Percentiles rank a stretch among this genome's conserved stretches.
Conservation (phyloP, 2,329 filamentous ascomycete species). For the Pseudogymnoascus sp. region DNA sequence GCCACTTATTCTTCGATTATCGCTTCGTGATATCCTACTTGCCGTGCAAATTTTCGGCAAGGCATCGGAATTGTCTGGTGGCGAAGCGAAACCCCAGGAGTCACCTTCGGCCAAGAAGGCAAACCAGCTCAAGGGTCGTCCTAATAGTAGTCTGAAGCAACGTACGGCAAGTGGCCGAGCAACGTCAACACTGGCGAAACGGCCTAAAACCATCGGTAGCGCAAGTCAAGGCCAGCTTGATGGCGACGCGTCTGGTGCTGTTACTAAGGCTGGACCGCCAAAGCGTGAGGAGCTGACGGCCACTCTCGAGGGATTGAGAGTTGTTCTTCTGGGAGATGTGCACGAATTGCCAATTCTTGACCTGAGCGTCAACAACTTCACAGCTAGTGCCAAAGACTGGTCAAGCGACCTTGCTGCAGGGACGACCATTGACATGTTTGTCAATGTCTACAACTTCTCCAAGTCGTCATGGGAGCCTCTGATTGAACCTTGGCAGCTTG, state of each 20-base stretch:
- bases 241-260: conserved; percentile 34
- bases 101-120: conserved; percentile 44
- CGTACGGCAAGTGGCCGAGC: conserved; percentile 48
- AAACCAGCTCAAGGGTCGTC: conserved; percentile 36
- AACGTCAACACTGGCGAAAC: conserved; percentile 42
- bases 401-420: conserved; percentile 79
- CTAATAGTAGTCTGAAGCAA: conserved; percentile 37
- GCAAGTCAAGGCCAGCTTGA: conserved; percentile 14
- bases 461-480: conserved; percentile 98
- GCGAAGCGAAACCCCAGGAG: conserved; percentile 41
- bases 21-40: conserved; percentile 86
- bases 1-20: conserved; percentile 81
- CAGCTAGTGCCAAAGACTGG: conserved; percentile 81
- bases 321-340: conserved; percentile 89
- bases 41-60: conserved; percentile 87
- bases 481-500: conserved; percentile 93
- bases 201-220: conserved; percentile 27
- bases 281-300: conserved; percentile 72
- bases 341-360: conserved; percentile 95
- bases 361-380: conserved; percentile 85
- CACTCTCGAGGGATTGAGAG: conserved; percentile 75
- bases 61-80: conserved; percentile 76
- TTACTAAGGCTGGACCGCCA: conserved; percentile 41
- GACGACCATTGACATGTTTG: conserved; percentile 83
- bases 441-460: conserved; percentile 98